Evolutionary conservation across 768 basidiomycete genomes (phyloP), one percentile per base, ranked within the genome.

Genomic region (Baorangia bicolor): DNA sequence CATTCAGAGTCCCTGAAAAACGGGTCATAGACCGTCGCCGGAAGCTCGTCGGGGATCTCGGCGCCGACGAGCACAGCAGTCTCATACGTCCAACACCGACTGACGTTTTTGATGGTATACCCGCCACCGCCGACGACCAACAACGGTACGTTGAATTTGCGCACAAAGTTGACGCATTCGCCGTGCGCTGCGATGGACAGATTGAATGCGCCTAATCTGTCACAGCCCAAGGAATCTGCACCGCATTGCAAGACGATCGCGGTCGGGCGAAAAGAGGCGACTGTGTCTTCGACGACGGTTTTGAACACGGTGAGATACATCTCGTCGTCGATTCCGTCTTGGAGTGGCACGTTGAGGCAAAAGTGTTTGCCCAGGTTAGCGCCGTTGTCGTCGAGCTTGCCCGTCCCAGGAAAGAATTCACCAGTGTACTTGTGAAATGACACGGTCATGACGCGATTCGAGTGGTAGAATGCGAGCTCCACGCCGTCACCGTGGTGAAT

Each of bases 391-490:
- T 95, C 91, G 10, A 98, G 80, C 71, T 94, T 94, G 16, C 96
- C 96, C 0, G 96, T 99, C 0, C 95, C 94, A 0, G 96, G 96
- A 72, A 99, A 99, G 79, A 99, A 99, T 66, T 96, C 93, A 53
- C 93, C 94, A 1, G 91, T 94, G 77, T 97, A 99, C 74, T 98
- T 98, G 78, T 99, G 96, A 74, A 99, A 99, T 1, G 96, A 98
- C 14, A 98, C 92, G 0, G 96, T 98, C 84, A 98, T 89, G 59
- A 99, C 96, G n/a, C 96, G 87, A 65, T 99, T 94, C 37, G 93
- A 90, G 63, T 96, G 89, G 73, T 96, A 99, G 73, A 99, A 98
- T 0, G 96, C 97, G 57, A 96, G 89, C 68, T 99, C 94, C 3
- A 99, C 97, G 23, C 96, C 96, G 65, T 99, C 96, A 9, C 96